A percentile compares a stretch with the other conserved stretches of the same genome.
Evolutionary conservation across 495 filamentous ascomycete genomes (phyloP).

Genomic region (Staphylotrichum tortipilum): DNA sequence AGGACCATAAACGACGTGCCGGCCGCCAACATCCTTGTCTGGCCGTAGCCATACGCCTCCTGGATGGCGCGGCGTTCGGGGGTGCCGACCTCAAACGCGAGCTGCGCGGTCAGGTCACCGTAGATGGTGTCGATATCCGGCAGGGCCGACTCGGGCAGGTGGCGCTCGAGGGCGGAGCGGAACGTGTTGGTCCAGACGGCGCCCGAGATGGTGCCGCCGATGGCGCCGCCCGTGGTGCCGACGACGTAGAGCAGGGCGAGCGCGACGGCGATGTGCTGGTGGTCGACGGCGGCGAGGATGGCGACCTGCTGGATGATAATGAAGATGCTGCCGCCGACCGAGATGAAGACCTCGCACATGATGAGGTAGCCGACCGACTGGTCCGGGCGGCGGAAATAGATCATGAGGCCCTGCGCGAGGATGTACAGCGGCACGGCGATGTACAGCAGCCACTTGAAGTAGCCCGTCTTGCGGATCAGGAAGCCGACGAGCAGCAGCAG

Average conservation of each 20-base stretch:
- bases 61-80: conserved; percentile 43
- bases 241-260: conserved; percentile 57
- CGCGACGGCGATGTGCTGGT: conserved; percentile 55
- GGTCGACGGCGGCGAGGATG: conserved; percentile 54
- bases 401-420: conserved; percentile 57
- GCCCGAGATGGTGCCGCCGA: conserved; percentile 47
- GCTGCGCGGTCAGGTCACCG: conserved; percentile 37
- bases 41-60: conserved; percentile 46
- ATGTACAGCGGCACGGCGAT: conserved; percentile 54
- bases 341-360: conserved; percentile 75
- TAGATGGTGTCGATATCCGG: conserved; percentile 43
- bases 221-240: conserved; percentile 59
- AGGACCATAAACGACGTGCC: conserved; percentile 42
- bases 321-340: conserved; percentile 50
- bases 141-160: conserved; percentile 47
- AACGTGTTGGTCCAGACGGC: conserved; percentile 60
- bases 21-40: conserved; percentile 46
- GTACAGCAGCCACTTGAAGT: conserved; percentile 49
- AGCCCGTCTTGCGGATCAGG: conserved; percentile 48
- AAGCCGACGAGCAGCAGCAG: conserved; percentile 51
- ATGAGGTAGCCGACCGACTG: conserved; percentile 52
- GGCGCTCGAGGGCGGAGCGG: conserved; percentile 36
- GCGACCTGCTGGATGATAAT: conserved; percentile 57
- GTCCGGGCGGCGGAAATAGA: conserved; percentile 56
- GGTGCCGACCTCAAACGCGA: conserved; percentile 43